Evolutionary conservation across 2,329 filamentous ascomycete species (phyloP), one percentile per base, ranked within the genome.

Genomic region (Epichloe hybrida): DNA sequence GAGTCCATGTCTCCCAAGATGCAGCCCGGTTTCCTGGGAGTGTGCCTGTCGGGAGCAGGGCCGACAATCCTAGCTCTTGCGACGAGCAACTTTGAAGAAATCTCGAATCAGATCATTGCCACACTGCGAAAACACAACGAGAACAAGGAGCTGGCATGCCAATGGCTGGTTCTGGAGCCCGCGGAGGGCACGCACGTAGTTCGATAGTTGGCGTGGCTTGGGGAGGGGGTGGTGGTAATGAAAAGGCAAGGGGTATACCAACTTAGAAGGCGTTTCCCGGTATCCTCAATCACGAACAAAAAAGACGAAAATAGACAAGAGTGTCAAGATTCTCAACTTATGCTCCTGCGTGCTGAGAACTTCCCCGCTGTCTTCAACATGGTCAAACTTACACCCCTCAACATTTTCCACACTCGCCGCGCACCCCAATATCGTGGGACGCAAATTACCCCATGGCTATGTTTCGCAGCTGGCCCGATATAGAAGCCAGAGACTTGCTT

Each of bases 1-100:
- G 81, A 88, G 65, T 91, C 85, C 53, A 90, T 97, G 73, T 95
- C 87, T 11, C 93, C 91, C 31, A 79, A 80, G 62, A 85, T 85
- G 5, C 88, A 96, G 64, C 83, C 86, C 2, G 93, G 93, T 5
- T 80, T 98, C 50, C 76, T 96, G 50, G 93, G 93, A 40, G 94
- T 97, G 55, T 98, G 93, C 66, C 75, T 98, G 27, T 96, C 90
- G 0, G 93, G 93, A 20, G 93, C 93, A 7, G 93, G 93, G 0
- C 93, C 93, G 21, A 97, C 91, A 31, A 96, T 98, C 56, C 74
- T 98, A 43, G 93, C 91, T 3, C 76, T 98, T 40, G 93, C 93
- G 2, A 96, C 91, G 2, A 77, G 83, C 58, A 87, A 95, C 70
- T 97, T 96, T 64, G 84, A 89, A 53, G 75, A 80, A 52, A 97